Percentiles rank a stretch among this genome's conserved stretches.
Evolutionary conservation across 768 basidiomycete species (phyloP).

Genomic region (Mycena sanguinolenta): DNA sequence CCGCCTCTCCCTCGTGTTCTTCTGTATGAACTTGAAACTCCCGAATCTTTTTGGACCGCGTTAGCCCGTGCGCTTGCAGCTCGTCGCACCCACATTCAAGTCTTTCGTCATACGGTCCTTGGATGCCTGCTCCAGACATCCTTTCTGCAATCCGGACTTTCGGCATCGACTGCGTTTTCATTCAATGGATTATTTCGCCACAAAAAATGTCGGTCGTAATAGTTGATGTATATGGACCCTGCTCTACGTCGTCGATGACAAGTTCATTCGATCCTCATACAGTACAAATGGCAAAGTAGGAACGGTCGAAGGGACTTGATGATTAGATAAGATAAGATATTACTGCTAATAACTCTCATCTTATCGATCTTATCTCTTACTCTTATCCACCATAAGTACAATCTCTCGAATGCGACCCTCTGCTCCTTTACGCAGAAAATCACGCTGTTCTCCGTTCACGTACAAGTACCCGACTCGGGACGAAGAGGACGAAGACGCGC

Average conservation of each 20-base stretch:
- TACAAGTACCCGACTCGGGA: slow-evolving; percentile 47
- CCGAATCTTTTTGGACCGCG: not conserved
- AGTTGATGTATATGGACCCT: too few species aligned
- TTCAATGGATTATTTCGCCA: too few species aligned
- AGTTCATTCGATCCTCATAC: too few species aligned
- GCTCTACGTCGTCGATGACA: too few species aligned
- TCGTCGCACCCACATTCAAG: not conserved
- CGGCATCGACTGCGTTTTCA: too few species aligned
- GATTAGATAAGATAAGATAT: too few species aligned
- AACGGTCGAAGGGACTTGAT: too few species aligned
- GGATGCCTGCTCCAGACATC: not conserved
- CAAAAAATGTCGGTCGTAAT: too few species aligned
- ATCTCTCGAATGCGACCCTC: not conserved
- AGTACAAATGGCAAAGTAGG: too few species aligned
- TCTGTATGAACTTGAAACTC: too few species aligned
- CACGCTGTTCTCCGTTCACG: slow-evolving; percentile 37
- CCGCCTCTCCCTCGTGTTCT: not conserved
- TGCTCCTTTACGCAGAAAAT: slow-evolving; percentile 35
- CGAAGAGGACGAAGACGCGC: slow-evolving; percentile 47
- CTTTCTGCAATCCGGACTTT: not conserved
- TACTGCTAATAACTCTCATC: slow-evolving; percentile 8
- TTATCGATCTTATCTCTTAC: too few species aligned
- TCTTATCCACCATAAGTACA: slow-evolving; percentile 31
- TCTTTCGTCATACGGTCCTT: not conserved
- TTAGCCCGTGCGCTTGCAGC: not conserved